Conservation (phyloP, 176 grass and related monocot genomes). For the Bromus sterilis region DNA sequence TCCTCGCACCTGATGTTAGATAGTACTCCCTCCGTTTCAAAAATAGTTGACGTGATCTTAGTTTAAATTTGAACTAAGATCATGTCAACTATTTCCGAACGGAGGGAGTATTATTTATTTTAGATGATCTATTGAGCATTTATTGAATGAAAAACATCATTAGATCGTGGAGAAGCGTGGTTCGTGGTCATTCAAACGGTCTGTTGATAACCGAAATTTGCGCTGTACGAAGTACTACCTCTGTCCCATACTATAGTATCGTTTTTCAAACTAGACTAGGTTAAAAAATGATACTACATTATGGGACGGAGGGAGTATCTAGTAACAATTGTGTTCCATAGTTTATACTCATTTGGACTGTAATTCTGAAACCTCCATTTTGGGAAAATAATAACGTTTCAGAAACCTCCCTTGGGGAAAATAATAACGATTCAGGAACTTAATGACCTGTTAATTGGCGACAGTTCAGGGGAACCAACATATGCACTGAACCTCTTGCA, state of each 20-base stretch:
- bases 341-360: neutral
- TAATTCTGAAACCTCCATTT: neutral
- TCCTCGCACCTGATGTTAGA: neutral
- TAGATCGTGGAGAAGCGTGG: neutral
- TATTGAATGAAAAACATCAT: neutral
- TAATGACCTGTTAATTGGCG: neutral
- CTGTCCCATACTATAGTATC: no score
- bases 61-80: no score
- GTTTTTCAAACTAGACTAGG: no score
- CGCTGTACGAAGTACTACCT: no score
- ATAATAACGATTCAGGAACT: neutral
- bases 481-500: neutral
- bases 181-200: neutral
- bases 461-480: neutral
- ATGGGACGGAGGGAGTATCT: no score
- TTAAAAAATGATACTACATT: no score
- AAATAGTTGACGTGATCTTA: no score
- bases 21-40: no score
- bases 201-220: neutral
- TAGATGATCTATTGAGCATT: neutral
- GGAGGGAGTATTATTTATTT: neutral
- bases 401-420: neutral
- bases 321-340: neutral
- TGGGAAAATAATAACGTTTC: neutral
- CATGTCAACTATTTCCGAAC: no score